Conservation (phyloP, 768 basidiomycete genomes). For the Pisolithus albus region DNA sequence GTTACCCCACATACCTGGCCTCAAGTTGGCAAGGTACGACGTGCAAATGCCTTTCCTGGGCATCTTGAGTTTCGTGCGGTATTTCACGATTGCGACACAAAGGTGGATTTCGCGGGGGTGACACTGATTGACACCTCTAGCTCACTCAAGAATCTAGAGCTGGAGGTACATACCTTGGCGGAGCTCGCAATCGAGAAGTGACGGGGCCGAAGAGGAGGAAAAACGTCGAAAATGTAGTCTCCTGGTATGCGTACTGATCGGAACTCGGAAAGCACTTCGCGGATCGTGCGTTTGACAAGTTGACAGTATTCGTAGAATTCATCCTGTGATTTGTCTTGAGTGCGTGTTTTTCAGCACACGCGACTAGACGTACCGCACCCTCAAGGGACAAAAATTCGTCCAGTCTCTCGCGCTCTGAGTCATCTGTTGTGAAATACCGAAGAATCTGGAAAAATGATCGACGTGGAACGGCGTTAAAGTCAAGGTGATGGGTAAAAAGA, state of each 20-base stretch:
- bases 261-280: slow-evolving; percentile 83
- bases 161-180: slow-evolving; percentile 29
- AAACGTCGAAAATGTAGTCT: slow-evolving; percentile 84
- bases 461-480: slow-evolving; percentile 79
- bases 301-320: slow-evolving; percentile 88
- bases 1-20: slow-evolving; percentile 38
- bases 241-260: slow-evolving; percentile 60
- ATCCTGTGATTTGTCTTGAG: slow-evolving; percentile 47
- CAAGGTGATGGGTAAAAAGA: slow-evolving; percentile 71
- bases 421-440: slow-evolving; percentile 68
- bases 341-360: neutral
- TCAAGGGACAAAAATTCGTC: slow-evolving; percentile 71
- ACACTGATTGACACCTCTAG: slow-evolving; percentile 22
- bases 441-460: slow-evolving; percentile 83
- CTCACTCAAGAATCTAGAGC: neutral
- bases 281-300: slow-evolving; percentile 71
- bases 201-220: slow-evolving; percentile 76
- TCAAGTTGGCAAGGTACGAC: slow-evolving; percentile 61
- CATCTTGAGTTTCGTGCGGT: slow-evolving; percentile 74
- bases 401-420: slow-evolving; percentile 74
- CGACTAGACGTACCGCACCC: slow-evolving; percentile 49
- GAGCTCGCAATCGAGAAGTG: slow-evolving; percentile 94
- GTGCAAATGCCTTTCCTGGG: slow-evolving; percentile 83
- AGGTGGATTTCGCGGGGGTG: slow-evolving; percentile 35
- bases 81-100: slow-evolving; percentile 83